Percentiles rank a stretch among this genome's conserved stretches.
Evolutionary conservation across 2,329 filamentous ascomycete species (phyloP).

Genomic region (Penicillium sp.): DNA sequence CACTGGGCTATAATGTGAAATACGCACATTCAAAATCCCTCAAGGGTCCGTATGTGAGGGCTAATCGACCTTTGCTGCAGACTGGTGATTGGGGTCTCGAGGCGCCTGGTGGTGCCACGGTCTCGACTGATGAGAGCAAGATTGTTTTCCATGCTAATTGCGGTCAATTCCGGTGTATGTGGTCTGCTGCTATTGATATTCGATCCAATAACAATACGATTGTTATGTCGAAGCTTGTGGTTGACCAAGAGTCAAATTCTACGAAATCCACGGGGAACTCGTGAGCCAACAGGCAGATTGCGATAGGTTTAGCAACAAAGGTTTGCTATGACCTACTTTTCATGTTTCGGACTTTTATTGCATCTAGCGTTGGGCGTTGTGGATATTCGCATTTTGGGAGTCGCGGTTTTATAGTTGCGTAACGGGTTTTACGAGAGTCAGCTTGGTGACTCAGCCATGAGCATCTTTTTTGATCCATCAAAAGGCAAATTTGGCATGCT

Average conservation of each 20-base stretch:
- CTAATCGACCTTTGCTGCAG: too few species aligned
- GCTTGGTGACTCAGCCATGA: neutral
- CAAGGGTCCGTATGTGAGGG: too few species aligned
- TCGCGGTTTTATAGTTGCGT: neutral
- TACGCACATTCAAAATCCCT: too few species aligned
- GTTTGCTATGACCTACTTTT: neutral
- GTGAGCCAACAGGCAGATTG: neutral
- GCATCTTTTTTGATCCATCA: neutral
- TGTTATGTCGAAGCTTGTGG: constrained; percentile 9
- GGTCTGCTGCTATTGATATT: constrained; percentile 21
- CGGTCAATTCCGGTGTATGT: too few species aligned
- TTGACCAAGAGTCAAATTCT: neutral
- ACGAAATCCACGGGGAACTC: neutral
- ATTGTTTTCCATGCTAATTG: too few species aligned
- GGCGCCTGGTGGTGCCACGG: too few species aligned
- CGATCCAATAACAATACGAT: constrained; percentile 14
- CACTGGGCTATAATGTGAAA: too few species aligned
- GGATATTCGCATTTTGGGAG: neutral
- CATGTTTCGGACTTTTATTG: neutral
- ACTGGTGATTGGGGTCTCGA: too few species aligned
- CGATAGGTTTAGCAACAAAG: neutral
- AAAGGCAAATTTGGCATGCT: neutral
- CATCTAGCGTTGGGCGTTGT: neutral
- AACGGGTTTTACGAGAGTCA: neutral
- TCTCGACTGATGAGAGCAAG: too few species aligned